Percentiles rank a stretch among this genome's conserved stretches.
phyloP scores from a whole-genome alignment of 805 yeast species.

The Nakazawaea peltata region DNA sequence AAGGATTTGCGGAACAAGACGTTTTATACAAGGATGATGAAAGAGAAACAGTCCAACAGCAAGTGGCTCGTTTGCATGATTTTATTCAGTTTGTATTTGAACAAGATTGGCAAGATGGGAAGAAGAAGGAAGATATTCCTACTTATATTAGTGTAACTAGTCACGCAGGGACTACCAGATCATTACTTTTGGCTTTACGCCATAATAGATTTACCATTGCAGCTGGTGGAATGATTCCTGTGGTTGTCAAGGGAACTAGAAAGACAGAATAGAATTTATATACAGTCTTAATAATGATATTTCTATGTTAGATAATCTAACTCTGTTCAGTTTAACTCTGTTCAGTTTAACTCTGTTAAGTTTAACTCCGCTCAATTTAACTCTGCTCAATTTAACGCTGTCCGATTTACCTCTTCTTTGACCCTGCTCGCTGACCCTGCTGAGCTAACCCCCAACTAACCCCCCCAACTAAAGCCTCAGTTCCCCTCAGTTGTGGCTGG shows the following conservation, averaged over 20 bases:
- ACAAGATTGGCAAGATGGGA: constrained; percentile 10
- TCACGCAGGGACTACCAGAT: constrained; percentile 54
- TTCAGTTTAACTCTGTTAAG: too few species aligned
- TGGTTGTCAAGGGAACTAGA: constrained; percentile 39
- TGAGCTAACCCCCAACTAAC: too few species aligned
- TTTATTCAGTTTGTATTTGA: constrained; percentile 36
- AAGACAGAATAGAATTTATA: not conserved
- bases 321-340: too few species aligned
- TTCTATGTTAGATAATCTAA: too few species aligned
- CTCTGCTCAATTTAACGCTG: too few species aligned
- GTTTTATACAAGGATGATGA: constrained; percentile 31
- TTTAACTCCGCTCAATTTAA: too few species aligned
- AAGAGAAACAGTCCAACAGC: constrained; percentile 43
- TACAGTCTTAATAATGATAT: too few species aligned
- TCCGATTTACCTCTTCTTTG: too few species aligned
- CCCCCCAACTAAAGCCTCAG: too few species aligned
- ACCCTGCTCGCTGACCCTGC: too few species aligned
- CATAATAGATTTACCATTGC: constrained; percentile 53
- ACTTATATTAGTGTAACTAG: constrained; percentile 41
- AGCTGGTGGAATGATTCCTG: constrained; percentile 61
- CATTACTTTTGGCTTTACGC: constrained; percentile 39
- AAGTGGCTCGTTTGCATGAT: constrained; percentile 37
- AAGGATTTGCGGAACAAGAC: constrained; percentile 42
- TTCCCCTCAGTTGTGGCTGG: too few species aligned
- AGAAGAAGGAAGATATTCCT: constrained; percentile 16